phyloP scores from a whole-genome alignment of 2,329 filamentous ascomycete species.

The Ceratocystiopsis brevicomis region DNA sequence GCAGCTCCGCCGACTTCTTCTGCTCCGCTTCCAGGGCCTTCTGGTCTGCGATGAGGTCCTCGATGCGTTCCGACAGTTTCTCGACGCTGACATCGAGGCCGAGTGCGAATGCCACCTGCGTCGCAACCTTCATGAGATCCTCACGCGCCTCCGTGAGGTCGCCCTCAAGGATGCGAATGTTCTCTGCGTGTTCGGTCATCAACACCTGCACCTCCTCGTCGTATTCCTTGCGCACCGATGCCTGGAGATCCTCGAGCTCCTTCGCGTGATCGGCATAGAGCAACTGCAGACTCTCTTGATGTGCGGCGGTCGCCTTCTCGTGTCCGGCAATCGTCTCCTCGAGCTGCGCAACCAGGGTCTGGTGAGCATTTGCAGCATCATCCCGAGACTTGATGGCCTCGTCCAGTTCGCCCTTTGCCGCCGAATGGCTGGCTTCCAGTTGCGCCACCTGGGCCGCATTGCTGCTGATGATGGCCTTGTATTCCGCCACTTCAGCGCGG shows the following conservation, averaged over 20 bases:
- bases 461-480: slow-evolving; percentile 52
- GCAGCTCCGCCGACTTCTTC: slow-evolving; percentile 36
- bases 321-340: slow-evolving; percentile 42
- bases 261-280: slow-evolving; percentile 31
- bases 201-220: slow-evolving; percentile 39
- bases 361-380: slow-evolving; percentile 24
- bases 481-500: slow-evolving; percentile 60
- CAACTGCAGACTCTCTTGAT: slow-evolving; percentile 31
- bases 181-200: slow-evolving; percentile 39
- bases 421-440: slow-evolving; percentile 52
- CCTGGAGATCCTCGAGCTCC: slow-evolving; percentile 29
- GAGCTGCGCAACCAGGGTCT: slow-evolving; percentile 30
- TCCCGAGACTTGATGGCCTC: slow-evolving; percentile 37
- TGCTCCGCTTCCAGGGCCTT: slow-evolving; percentile 40
- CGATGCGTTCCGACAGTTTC: slow-evolving; percentile 43
- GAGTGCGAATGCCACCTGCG: slow-evolving; percentile 40
- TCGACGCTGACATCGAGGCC: slow-evolving; percentile 48
- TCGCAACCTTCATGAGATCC: slow-evolving; percentile 44
- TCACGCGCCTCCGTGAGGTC: slow-evolving; percentile 48
- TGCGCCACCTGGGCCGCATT: slow-evolving; percentile 52
- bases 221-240: slow-evolving; percentile 32
- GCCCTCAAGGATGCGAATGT: slow-evolving; percentile 34
- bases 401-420: slow-evolving; percentile 48
- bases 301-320: slow-evolving; percentile 34
- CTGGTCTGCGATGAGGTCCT: slow-evolving; percentile 36